Base-by-base conservation (phyloP, 495 filamentous ascomycete genomes). In the Penicillium waksmanii region DNA sequence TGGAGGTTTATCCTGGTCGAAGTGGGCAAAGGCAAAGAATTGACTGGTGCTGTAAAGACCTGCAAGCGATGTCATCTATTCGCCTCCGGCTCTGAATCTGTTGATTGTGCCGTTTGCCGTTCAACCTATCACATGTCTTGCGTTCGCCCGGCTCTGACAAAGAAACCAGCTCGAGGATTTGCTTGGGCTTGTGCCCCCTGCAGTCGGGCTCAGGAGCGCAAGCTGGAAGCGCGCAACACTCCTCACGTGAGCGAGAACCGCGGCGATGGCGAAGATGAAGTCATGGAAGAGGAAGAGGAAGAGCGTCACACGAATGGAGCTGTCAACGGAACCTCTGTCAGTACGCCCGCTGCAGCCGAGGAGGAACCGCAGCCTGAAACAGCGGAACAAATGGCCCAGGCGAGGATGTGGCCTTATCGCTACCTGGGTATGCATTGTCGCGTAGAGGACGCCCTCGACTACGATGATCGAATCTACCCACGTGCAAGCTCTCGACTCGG, bases 71-170 rank as follows among this genome's bases (percentile, higher is more conserved):
- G 95, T 73, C 79, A 73, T 54, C 83, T 85, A 50, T 99, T 94
- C 76, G 96, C 93, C 75, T 93, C 95, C 59, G 94, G 85, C 87
- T 93, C 89, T 67, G 91, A 98, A 73, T 98, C 95, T 25, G 95
- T 99, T 33, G 94, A 98, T 65, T 99, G 95, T 73, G 95, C 96
- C 31, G 90, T 96, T 54, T 99, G 95, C 73, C 84, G 85, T 64
- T 86, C 92, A 66, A 97, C 94, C 9, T 99, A 97, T 77, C 95
- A 99, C 77, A 97, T 99, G 95, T 90, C 90, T 68, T 99, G 95
- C 70, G 96, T 99, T 48, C 89, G 89, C 55, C 95, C 95, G 34
- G 92, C 91, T 38, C 72, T 99, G 57, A 85, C 92, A 40, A 98
- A 97, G 73, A 99, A 99, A 76, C 95, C 95, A 18, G 96, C 95